Evolutionary conservation across 139 green algal species (phyloP).

Genomic region (Protoeuglena noctilucae): DNA sequence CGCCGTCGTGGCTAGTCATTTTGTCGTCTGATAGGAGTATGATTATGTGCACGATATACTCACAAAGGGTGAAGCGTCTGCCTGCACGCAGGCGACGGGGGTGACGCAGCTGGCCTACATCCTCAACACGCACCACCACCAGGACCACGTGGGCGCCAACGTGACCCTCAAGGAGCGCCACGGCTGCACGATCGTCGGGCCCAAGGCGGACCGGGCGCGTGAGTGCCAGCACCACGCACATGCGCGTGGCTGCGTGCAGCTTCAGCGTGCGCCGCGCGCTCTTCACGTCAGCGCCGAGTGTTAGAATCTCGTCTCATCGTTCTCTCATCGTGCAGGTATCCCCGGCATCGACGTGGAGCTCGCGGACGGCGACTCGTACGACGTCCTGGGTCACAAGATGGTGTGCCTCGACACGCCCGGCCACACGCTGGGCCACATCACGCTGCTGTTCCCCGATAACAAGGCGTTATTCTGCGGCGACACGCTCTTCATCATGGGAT

Average conservation of each 20-base stretch:
- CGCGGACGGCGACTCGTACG: constrained; percentile 37
- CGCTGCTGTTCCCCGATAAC: constrained; percentile 42
- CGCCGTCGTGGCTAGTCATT: background rate
- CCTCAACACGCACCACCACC: constrained; percentile 68
- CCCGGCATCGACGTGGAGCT: constrained; percentile 63
- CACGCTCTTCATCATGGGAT: constrained; percentile 80
- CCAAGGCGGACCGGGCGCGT: background rate
- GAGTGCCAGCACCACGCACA: no score
- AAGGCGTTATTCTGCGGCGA: constrained; percentile 62
- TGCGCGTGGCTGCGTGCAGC: no score
- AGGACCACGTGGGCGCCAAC: constrained; percentile 42
- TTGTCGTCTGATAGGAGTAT: background rate
- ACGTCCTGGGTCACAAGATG: constrained; percentile 33
- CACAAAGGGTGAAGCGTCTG: background rate
- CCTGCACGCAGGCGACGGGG: constrained; percentile 6
- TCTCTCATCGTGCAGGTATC: no score
- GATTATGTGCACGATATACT: background rate
- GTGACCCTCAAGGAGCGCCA: background rate
- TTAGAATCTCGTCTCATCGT: no score
- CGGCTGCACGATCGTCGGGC: constrained; percentile 3
- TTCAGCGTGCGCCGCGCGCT: no score
- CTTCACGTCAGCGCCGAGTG: no score
- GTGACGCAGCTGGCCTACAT: constrained; percentile 45
- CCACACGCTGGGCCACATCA: constrained; percentile 76
- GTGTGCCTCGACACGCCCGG: constrained; percentile 66